Conservation (phyloP, 345 rosid species). For the Reutealis trisperma region DNA sequence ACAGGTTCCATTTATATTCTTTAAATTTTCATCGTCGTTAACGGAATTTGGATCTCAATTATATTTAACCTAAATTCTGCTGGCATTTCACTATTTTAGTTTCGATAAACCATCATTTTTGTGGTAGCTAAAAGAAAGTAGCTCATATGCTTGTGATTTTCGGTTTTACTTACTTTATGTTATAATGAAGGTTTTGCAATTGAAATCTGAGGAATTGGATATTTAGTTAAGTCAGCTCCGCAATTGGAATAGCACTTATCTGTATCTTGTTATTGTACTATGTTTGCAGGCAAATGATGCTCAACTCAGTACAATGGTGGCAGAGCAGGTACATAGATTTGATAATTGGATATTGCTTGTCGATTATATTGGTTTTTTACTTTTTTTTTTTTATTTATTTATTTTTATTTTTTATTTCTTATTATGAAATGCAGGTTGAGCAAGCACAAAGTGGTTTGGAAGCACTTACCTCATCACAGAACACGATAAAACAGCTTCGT, state of each 20-base stretch:
- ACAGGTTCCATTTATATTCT: conserved; percentile 53
- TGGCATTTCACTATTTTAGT: neutral
- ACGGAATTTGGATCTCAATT: neutral
- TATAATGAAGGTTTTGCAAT: neutral
- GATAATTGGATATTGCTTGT: neutral
- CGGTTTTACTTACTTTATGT: neutral
- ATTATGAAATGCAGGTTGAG: conserved; percentile 62
- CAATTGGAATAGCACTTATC: neutral
- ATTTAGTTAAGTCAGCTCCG: too few species aligned
- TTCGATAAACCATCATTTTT: too few species aligned
- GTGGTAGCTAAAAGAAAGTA: neutral
- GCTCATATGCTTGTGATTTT: neutral
- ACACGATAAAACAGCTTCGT: conserved; percentile 64
- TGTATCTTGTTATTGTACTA: neutral
- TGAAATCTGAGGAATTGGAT: neutral
- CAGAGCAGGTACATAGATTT: conserved; percentile 68
- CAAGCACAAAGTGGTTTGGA: conserved; percentile 82
- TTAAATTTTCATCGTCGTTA: neutral
- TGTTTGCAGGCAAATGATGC: conserved; percentile 84
- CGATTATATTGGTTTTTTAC: neutral
- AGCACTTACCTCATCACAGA: conserved; percentile 74
- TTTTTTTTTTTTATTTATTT: too few species aligned
- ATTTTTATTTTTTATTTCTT: neutral
- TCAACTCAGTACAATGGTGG: conserved; percentile 99
- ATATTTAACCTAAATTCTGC: neutral